phyloP scores from a whole-genome alignment of 2,329 filamentous ascomycete genomes.

The Trichoderma atroviride region DNA sequence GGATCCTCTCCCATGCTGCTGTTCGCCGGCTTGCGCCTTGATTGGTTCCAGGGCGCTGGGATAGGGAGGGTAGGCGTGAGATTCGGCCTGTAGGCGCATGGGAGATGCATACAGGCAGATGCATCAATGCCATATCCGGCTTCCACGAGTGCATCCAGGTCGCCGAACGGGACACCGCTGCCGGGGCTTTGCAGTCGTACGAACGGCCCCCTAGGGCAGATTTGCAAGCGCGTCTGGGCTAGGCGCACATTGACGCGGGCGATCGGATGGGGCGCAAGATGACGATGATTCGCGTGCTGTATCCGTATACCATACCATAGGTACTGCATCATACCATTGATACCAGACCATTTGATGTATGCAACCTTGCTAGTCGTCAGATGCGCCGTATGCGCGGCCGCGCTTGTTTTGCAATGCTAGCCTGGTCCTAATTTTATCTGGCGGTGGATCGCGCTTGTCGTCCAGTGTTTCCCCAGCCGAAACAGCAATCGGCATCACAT shows the following conservation, averaged over 20 bases:
- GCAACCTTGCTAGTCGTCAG: neutral
- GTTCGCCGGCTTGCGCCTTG: neutral
- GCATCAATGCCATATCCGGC: neutral
- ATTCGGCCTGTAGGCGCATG: conserved; percentile 9
- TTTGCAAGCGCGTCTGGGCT: conserved; percentile 16
- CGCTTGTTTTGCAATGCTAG: neutral
- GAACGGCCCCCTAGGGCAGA: conserved; percentile 6
- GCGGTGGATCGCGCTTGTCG: neutral
- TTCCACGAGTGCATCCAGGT: neutral
- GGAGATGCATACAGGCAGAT: conserved; percentile 3
- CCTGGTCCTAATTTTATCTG: conserved; percentile 12
- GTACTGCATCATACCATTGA: neutral
- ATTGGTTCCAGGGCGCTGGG: conserved; percentile 20
- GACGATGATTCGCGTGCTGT: neutral
- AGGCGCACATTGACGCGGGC: conserved; percentile 23
- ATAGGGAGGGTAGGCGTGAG: conserved; percentile 20
- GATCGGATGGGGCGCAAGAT: conserved; percentile 16
- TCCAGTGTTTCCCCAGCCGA: neutral
- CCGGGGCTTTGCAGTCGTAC: neutral
- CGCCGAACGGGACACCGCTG: neutral
- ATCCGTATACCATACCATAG: neutral
- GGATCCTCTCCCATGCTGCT: neutral
- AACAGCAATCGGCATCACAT: neutral
- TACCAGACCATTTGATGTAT: neutral
- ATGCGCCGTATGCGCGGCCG: conserved; percentile 13